Percentiles rank a stretch among this genome's conserved stretches.
phyloP scores from a whole-genome alignment of 495 filamentous ascomycete genomes.

The Penicillium pancosmium region DNA sequence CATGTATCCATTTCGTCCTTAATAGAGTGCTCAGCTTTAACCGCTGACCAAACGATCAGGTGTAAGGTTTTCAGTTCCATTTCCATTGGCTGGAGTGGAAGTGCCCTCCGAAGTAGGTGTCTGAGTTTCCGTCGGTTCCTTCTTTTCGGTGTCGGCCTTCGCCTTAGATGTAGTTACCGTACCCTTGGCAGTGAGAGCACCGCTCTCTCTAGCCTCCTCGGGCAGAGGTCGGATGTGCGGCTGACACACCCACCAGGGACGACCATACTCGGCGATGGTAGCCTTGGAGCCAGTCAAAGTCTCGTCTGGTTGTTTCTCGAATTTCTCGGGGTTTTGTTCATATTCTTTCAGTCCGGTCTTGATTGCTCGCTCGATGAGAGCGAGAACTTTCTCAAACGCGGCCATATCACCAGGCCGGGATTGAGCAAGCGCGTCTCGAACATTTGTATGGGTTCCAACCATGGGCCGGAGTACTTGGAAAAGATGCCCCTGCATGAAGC shows the following conservation, averaged over 20 bases:
- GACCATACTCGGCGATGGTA: conserved; percentile 67
- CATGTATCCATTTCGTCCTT: too few species aligned
- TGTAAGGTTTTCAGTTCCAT: conserved; percentile 25
- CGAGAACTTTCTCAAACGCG: conserved; percentile 71
- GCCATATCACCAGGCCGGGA: conserved; percentile 65
- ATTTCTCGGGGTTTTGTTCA: conserved; percentile 59
- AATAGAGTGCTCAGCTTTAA: conserved; percentile 13
- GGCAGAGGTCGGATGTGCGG: conserved; percentile 87
- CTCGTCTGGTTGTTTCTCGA: conserved; percentile 40
- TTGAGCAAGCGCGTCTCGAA: conserved; percentile 78
- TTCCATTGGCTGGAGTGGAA: conserved; percentile 3
- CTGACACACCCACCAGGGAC: conserved; percentile 93
- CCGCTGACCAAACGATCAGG: conserved; percentile 43
- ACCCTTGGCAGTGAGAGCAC: conserved; percentile 69
- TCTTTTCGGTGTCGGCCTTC: conserved; percentile 13
- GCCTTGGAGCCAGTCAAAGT: conserved; percentile 60
- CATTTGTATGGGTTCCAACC: conserved; percentile 71
- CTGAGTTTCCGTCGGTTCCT: conserved; percentile 15
- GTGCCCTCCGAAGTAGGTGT: conserved; percentile 18
- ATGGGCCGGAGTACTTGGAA: conserved; percentile 89
- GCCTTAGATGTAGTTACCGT: conserved; percentile 42
- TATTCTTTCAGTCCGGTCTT: conserved; percentile 76
- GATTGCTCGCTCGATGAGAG: conserved; percentile 68
- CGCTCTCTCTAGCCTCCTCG: conserved; percentile 82
- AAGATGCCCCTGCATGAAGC: conserved; percentile 86